These are phyloP conservation scores for Sarcocystis neurona DNA, from an alignment of 169 alveolate genomes.

Conservation along the genomic window DNA sequence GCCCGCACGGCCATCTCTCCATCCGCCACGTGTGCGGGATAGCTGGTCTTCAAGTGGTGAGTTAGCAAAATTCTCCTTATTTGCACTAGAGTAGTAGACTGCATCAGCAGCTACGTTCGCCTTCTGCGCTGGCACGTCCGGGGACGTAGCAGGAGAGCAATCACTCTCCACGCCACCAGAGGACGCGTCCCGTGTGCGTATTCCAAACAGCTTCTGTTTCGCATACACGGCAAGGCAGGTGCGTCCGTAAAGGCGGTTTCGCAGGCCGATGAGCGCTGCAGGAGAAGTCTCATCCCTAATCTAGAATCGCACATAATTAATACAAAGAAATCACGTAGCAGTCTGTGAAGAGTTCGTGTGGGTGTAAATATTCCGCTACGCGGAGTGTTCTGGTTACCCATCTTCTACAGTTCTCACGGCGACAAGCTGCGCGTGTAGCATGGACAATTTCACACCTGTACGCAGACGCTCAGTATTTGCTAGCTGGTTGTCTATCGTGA, in stretches of 20 bases:
- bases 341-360: too few species aligned
- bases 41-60: background rate
- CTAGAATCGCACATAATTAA: conserved; percentile 25
- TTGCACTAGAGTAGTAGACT: background rate
- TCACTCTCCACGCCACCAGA: background rate
- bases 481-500: too few species aligned
- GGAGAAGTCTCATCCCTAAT: conserved; percentile 29
- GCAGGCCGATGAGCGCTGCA: conserved; percentile 40
- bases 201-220: background rate
- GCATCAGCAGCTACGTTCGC: background rate
- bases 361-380: too few species aligned
- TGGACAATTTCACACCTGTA: too few species aligned
- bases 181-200: background rate
- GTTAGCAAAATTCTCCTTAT: background rate
- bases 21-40: background rate
- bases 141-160: too few species aligned
- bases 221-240: conserved; percentile 45
- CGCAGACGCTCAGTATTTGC: too few species aligned
- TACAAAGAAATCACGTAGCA: too few species aligned
- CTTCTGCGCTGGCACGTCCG: background rate
- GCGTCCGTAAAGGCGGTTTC: conserved; percentile 56
- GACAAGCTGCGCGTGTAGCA: too few species aligned
- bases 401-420: background rate
- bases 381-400: background rate
- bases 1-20: background rate